Evolutionary conservation across 2,329 filamentous ascomycete species (phyloP).

Genomic region (Knufia fluminis): DNA sequence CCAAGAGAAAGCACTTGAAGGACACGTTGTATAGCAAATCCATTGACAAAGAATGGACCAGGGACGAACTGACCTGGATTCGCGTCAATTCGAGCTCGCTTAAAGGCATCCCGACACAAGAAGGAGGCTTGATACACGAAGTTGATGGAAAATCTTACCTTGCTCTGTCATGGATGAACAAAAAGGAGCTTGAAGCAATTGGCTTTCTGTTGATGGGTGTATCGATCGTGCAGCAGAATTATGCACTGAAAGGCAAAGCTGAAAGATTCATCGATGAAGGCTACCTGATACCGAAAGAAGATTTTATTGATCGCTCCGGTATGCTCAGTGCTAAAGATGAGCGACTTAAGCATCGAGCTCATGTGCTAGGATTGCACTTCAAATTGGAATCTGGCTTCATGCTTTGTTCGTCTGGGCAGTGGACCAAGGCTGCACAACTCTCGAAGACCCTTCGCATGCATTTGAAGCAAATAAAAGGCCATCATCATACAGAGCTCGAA

Average conservation of each 20-base stretch:
- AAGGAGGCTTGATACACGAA: conserved; percentile 34
- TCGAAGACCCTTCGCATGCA: conserved; percentile 46
- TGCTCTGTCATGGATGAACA: conserved; percentile 51
- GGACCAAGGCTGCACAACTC: conserved; percentile 52
- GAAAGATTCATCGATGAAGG: conserved; percentile 51
- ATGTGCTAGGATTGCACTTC: conserved; percentile 55
- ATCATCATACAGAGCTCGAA: conserved; percentile 34
- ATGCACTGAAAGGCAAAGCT: conserved; percentile 44
- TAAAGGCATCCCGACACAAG: conserved; percentile 19
- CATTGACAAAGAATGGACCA: conserved; percentile 37
- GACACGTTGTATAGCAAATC: conserved; percentile 42
- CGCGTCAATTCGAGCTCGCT: conserved; percentile 31
- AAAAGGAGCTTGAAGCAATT: conserved; percentile 50
- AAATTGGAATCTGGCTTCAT: conserved; percentile 63
- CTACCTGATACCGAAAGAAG: conserved; percentile 37
- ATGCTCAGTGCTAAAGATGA: conserved; percentile 18
- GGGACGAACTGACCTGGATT: conserved; percentile 39
- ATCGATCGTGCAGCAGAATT: conserved; percentile 47
- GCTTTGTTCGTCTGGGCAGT: conserved; percentile 61
- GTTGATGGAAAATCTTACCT: conserved; percentile 38
- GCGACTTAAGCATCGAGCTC: conserved; percentile 46
- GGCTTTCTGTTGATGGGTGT: conserved; percentile 51
- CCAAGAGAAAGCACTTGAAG: conserved; percentile 50
- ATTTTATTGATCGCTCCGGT: conserved; percentile 27
- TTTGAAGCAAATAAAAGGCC: conserved; percentile 35